A percentile compares a stretch with the other conserved stretches of the same genome.
Evolutionary conservation across 148 eudicot species (phyloP).

Genomic region (Rheum nobile): DNA sequence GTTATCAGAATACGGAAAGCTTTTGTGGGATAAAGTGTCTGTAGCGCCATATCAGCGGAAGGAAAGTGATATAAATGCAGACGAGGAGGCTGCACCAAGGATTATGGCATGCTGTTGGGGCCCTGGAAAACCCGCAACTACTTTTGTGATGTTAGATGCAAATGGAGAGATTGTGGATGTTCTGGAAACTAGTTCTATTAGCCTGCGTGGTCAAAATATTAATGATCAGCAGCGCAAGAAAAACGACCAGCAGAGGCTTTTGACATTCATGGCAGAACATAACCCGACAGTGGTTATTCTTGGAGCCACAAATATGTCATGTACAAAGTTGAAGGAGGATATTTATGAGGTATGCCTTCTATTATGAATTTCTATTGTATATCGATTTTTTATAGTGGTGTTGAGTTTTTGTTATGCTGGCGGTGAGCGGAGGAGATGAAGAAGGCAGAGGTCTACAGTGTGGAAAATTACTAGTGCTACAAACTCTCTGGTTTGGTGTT

Average conservation of each 20-base stretch:
- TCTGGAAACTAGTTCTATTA: slow-evolving; percentile 66
- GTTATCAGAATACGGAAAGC: slow-evolving; percentile 68
- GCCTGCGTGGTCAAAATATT: slow-evolving; percentile 52
- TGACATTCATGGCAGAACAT: slow-evolving; percentile 86
- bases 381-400: neutral
- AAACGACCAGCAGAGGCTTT: slow-evolving; percentile 73
- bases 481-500: neutral
- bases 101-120: slow-evolving; percentile 99
- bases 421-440: neutral
- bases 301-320: slow-evolving; percentile 83
- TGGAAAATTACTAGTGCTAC: neutral
- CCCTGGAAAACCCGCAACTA: slow-evolving; percentile 77
- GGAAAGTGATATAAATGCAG: slow-evolving; percentile 50
- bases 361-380: neutral
- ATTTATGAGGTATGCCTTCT: slow-evolving; percentile 60
- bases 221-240: slow-evolving; percentile 84
- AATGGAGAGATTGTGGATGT: slow-evolving; percentile 89
- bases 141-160: slow-evolving; percentile 96
- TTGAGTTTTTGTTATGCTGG: neutral
- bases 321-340: slow-evolving; percentile 79
- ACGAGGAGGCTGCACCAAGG: slow-evolving; percentile 87
- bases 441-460: neutral
- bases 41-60: slow-evolving; percentile 82
- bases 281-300: slow-evolving; percentile 91
- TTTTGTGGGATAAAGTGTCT: slow-evolving; percentile 79